Conservation (phyloP, 805 yeast species). For the Schwanniomyces occidentalis region DNA sequence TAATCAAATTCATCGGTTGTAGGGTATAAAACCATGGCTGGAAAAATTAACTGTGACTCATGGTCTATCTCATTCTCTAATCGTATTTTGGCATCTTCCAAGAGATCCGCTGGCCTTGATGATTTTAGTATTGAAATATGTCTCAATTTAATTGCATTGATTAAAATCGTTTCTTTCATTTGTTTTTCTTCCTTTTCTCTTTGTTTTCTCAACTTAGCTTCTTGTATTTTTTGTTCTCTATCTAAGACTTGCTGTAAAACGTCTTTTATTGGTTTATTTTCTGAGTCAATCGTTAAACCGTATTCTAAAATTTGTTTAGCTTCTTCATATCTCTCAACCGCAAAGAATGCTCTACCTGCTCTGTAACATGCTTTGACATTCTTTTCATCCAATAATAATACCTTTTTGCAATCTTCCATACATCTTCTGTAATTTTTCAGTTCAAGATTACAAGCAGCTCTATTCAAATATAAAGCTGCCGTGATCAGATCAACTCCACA, state of each 20-base stretch:
- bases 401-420: constrained; percentile 80
- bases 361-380: constrained; percentile 85
- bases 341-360: constrained; percentile 77
- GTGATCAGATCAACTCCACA: constrained; percentile 56
- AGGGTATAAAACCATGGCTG: constrained; percentile 81
- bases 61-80: constrained; percentile 66
- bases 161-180: constrained; percentile 43
- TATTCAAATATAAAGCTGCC: constrained; percentile 68
- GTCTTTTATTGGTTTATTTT: constrained; percentile 54
- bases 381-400: constrained; percentile 61
- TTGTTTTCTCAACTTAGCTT: constrained; percentile 32
- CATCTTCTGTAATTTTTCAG: constrained; percentile 82
- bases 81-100: constrained; percentile 51
- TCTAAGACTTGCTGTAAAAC: constrained; percentile 43
- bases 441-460: constrained; percentile 91
- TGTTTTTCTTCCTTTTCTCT: constrained; percentile 42
- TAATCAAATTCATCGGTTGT: constrained; percentile 82
- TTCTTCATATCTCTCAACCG: constrained; percentile 69
- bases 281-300: constrained; percentile 61
- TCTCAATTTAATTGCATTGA: constrained; percentile 63
- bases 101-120: constrained; percentile 53
- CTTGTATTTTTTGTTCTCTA: constrained; percentile 32
- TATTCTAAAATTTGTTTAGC: constrained; percentile 65
- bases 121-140: constrained; percentile 52
- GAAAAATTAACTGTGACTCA: constrained; percentile 79